These are phyloP conservation scores for Marasmius tenuissimus DNA, from an alignment of 1,284 basidiomycete genomes.

Conservation along the genomic window DNA sequence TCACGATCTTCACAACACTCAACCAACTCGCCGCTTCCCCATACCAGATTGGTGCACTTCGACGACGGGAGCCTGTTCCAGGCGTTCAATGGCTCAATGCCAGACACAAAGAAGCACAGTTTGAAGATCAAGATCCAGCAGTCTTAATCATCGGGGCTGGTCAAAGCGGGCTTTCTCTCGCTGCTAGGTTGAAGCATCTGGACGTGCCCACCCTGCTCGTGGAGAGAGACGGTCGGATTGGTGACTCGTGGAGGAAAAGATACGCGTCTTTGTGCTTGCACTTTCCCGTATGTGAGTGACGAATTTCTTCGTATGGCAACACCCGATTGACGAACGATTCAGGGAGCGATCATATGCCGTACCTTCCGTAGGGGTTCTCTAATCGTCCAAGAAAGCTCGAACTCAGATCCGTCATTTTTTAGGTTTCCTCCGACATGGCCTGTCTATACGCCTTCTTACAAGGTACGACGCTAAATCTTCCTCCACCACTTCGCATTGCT, in stretches of 20 bases:
- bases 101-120: slow-evolving; percentile 24
- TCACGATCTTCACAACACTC: slow-evolving; percentile 50
- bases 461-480: slow-evolving; percentile 31
- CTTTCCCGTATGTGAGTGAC: slow-evolving; percentile 60
- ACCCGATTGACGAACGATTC: neutral
- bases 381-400: neutral
- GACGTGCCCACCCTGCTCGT: slow-evolving; percentile 56
- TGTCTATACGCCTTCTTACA: slow-evolving; percentile 55
- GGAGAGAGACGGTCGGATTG: slow-evolving; percentile 55
- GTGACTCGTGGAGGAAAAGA: slow-evolving; percentile 61
- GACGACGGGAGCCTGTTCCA: slow-evolving; percentile 18
- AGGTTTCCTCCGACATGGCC: slow-evolving; percentile 66
- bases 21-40: slow-evolving; percentile 46
- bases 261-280: slow-evolving; percentile 67
- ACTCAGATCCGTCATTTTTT: neutral
- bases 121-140: slow-evolving; percentile 23
- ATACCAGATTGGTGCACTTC: slow-evolving; percentile 29
- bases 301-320: slow-evolving; percentile 11
- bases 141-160: slow-evolving; percentile 16
- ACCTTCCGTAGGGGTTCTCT: slow-evolving; percentile 36
- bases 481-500: neutral
- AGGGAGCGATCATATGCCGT: slow-evolving; percentile 59
- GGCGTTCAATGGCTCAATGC: slow-evolving; percentile 16
- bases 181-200: slow-evolving; percentile 60
- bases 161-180: slow-evolving; percentile 58